Conservation (phyloP, 192 early-diverging fungal genomes). For the Phycomyces blakesleeanus region DNA sequence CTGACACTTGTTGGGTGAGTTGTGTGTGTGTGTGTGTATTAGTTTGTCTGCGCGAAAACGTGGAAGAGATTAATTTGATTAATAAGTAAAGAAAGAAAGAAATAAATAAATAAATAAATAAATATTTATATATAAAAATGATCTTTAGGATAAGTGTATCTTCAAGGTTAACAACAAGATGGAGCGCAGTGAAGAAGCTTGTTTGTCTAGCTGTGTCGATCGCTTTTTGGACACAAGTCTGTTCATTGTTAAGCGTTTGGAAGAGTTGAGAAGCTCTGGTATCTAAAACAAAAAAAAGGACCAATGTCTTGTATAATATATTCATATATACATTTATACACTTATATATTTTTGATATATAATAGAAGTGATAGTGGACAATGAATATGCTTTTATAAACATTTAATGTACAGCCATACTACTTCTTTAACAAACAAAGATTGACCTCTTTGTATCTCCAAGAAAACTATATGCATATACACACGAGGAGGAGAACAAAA, state of each 20-base stretch:
- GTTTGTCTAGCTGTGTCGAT: constrained; percentile 68
- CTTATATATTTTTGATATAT: too few relatives aligned
- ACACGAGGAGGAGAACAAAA: not conserved
- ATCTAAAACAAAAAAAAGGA: too few relatives aligned
- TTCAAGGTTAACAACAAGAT: constrained; percentile 47
- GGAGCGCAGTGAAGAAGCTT: constrained; percentile 49
- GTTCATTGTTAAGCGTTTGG: constrained; percentile 56
- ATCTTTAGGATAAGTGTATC: constrained; percentile 35
- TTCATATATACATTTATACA: too few relatives aligned
- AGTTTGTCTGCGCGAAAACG: too few relatives aligned
- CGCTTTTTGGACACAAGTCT: constrained; percentile 65
- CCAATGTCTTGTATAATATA: too few relatives aligned
- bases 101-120: not conserved
- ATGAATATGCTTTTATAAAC: too few relatives aligned
- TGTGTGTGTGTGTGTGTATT: too few relatives aligned
- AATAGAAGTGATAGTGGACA: too few relatives aligned
- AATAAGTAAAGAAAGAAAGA: not conserved
- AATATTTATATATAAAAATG: not conserved
- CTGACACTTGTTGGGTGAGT: constrained; percentile 53
- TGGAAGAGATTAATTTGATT: constrained; percentile 4
- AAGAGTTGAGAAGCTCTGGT: constrained; percentile 36
- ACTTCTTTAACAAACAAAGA: not conserved
- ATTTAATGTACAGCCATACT: too few relatives aligned
- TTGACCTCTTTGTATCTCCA: not conserved
- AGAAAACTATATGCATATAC: not conserved